Base-by-base conservation (phyloP, 2,329 filamentous ascomycete genomes). In the Tolypocladium tundrense region DNA sequence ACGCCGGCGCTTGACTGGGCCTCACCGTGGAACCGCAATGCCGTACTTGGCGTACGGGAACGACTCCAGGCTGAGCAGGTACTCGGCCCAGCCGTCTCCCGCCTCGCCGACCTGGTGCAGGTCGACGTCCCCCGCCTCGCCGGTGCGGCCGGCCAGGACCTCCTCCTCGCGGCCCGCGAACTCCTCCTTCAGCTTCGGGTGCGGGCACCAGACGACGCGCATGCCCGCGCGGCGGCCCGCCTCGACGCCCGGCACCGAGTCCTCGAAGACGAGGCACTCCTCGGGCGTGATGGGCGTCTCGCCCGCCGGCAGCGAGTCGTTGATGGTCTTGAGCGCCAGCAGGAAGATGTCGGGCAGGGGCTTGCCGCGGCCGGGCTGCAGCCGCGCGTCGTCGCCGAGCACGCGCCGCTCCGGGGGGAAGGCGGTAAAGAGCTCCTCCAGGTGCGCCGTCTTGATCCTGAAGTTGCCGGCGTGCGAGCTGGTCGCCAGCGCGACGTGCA, bases 211-310 rank as follows among this genome's bases (percentile, higher is more conserved):
- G 1, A 96, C 79, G 14, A 95, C 91, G 63, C 93, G 85, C 93
- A 97, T 97, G 0, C 93, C 93, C 0, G 94, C 94, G 63, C 94
- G 84, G 56, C 94, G 79, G 5, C 91, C 94, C 2, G 91, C 85
- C 74, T 99, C 94, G 3, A 97, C 91, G 4, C 94, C 94, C 0
- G 91, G 90, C 1, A 97, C 92, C 52, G 88, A 90, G 72, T 99
- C 94, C 74, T 99, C 94, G 67, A 99, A 97, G 0, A 97, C 94
- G 19, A 99, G 79, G 69, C 94, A 97, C 73, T 97, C 93, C 64
- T 89, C 88, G 0, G 91, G 91, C 57, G 70, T 78, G 61, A 99
- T 87, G 59, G 82, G 75, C 62, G 80, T 75, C 55, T 88, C 85
- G 43, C 83, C 84, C 4, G 79, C 74, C 0, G 78, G 75, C 8